These are phyloP conservation scores for Solanum sparsipilum DNA, from an alignment of 257 asterid species.

Conservation along the genomic window DNA sequence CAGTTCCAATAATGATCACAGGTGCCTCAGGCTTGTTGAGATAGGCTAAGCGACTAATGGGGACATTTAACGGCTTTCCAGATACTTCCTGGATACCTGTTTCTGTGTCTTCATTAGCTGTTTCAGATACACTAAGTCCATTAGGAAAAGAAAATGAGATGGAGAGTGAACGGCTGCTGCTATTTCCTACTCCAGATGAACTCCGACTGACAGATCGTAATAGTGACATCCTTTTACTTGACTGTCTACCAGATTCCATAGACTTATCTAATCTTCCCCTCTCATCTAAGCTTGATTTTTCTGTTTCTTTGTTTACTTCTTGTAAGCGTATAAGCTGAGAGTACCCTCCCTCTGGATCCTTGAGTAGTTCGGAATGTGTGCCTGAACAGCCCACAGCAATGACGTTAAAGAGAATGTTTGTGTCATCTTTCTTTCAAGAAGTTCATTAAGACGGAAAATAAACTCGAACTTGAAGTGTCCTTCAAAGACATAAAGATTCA, in stretches of 20 bases:
- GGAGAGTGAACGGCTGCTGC: constrained; percentile 43
- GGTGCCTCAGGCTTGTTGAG: constrained; percentile 84
- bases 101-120: constrained; percentile 24
- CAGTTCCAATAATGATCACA: constrained; percentile 31
- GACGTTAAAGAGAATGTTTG: neutral
- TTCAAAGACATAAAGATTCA: neutral
- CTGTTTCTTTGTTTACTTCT: constrained; percentile 31
- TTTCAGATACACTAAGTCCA: constrained; percentile 36
- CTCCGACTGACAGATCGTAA: constrained; percentile 40
- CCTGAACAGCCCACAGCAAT: constrained; percentile 24
- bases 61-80: constrained; percentile 28
- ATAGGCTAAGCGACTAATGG: constrained; percentile 43
- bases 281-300: constrained; percentile 25
- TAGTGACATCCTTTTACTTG: constrained; percentile 42
- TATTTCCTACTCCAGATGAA: constrained; percentile 56
- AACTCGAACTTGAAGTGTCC: neutral
- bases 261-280: constrained; percentile 19
- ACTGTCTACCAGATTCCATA: constrained; percentile 31
- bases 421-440: neutral
- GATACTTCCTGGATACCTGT: constrained; percentile 14
- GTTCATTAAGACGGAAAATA: neutral
- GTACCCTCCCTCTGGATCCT: constrained; percentile 44
- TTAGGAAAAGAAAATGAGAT: constrained; percentile 42
- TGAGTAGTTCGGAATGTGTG: constrained; percentile 29
- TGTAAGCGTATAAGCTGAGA: constrained; percentile 48